Base-by-base conservation (phyloP, 2,329 filamentous ascomycete genomes). In the Allantophomopsis cytisporea region DNA sequence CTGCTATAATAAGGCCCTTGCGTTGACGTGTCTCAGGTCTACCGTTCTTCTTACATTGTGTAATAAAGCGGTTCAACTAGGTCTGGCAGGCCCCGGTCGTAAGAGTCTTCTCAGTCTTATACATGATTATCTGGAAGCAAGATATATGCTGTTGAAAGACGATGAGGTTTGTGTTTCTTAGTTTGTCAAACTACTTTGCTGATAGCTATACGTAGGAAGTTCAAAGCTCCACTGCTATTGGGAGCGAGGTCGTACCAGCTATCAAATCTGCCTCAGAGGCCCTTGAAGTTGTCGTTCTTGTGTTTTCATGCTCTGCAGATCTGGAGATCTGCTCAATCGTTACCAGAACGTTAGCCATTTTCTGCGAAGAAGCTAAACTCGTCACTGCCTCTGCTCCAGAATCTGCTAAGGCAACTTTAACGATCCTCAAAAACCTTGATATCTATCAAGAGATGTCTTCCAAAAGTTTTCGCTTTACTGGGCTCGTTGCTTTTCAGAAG, bases 401-500 rank as follows among this genome's bases (percentile, higher is more conserved):
- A 39, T 59, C 66, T 2, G 57, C 62, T 13, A 75, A 75, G 45
- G 59, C 65, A 2, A 61, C 68, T 8, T 58, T 66, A 14, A 64
- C 71, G 1, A 58, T 78, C 12, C 61, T 79, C 35, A 69, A 73
- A 30, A 83, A 83, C 45, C 64, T 65, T 28, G 69, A 75, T 6
- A 60, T 76, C 2, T 81, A 76, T 44, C 59, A 63, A 17, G 76
- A 80, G 45, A 72, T 83, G 38, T 68, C 74, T 2, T 78, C 76
- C 1, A 71, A 68, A 33, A 69, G 67, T 1, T 82, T 81, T 50
- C 66, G 74, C 20, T 78, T 82, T 48, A 82, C 78, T 7, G 78
- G 78, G 1, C 58, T 80, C 7, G 78, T 82, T 10, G 78, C 77
- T 2, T 83, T 83, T 50, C 78, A 83, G 47, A 81, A 80, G 50